A percentile compares a stretch with the other conserved stretches of the same genome.
Evolutionary conservation across 1,284 basidiomycete genomes (phyloP).

Genomic region (Caloboletus firmus): DNA sequence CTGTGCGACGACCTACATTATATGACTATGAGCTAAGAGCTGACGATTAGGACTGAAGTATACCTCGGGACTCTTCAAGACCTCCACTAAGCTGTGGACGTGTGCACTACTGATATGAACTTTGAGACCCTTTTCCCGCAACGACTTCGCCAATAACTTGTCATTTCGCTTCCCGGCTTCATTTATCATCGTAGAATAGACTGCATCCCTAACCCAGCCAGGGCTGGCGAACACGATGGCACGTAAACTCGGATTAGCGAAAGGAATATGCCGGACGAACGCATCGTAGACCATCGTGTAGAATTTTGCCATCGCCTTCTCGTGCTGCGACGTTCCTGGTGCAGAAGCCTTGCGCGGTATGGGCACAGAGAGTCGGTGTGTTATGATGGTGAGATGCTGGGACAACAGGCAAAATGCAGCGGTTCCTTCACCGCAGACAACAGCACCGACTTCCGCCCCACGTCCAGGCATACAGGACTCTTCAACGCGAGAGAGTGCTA

Average conservation of each 20-base stretch:
- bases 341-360: constrained; percentile 91
- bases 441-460: constrained; percentile 94
- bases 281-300: constrained; percentile 85
- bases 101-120: constrained; percentile 93
- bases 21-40: background rate
- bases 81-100: constrained; percentile 94
- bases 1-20: constrained; percentile 60
- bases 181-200: constrained; percentile 82
- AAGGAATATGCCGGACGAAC: constrained; percentile 89
- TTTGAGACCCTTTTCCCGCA: constrained; percentile 83
- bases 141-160: constrained; percentile 73
- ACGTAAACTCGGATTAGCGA: constrained; percentile 68
- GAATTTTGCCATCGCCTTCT: constrained; percentile 85
- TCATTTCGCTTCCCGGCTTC: constrained; percentile 84
- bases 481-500: constrained; percentile 79
- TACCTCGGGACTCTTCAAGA: constrained; percentile 92
- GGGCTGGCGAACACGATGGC: constrained; percentile 96
- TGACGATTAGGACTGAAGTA: constrained; percentile 11
- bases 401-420: constrained; percentile 94
- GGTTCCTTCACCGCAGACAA: constrained; percentile 94
- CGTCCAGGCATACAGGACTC: constrained; percentile 90
- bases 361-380: constrained; percentile 87
- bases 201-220: constrained; percentile 91
- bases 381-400: constrained; percentile 94
- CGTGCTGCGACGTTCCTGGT: constrained; percentile 77